phyloP scores from a whole-genome alignment of 2,329 filamentous ascomycete genomes.

The Ceratocystis ficicola region DNA sequence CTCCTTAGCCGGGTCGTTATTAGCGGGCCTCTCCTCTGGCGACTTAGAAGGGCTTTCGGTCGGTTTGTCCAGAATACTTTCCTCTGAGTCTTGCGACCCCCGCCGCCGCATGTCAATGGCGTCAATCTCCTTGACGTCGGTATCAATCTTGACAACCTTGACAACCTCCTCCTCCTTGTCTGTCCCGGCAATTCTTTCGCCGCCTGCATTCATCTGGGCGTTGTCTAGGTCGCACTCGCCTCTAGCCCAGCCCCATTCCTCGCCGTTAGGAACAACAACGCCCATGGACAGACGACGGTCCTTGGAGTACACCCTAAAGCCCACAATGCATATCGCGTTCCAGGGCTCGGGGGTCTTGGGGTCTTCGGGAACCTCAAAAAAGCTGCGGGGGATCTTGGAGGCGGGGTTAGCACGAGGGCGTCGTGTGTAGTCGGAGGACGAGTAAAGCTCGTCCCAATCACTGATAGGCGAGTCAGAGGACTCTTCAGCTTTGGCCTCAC shows the following conservation, averaged over 20 bases:
- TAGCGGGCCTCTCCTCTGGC: background rate
- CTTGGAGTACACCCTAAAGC: constrained; percentile 49
- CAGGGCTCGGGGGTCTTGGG: constrained; percentile 46
- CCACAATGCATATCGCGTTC: constrained; percentile 52
- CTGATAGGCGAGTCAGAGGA: constrained; percentile 49
- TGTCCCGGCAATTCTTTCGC: constrained; percentile 24
- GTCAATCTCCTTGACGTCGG: constrained; percentile 12
- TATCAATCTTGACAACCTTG: constrained; percentile 9
- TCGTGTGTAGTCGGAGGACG: constrained; percentile 44
- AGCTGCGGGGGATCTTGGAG: constrained; percentile 28
- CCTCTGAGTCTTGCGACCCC: constrained; percentile 27
- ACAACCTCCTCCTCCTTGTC: constrained; percentile 17
- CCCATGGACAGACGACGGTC: constrained; percentile 43
- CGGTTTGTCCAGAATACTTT: constrained; percentile 13
- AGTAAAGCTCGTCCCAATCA: constrained; percentile 49
- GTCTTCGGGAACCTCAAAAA: constrained; percentile 43
- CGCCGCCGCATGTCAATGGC: constrained; percentile 32
- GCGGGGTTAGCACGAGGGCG: constrained; percentile 35
- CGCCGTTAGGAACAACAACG: constrained; percentile 45
- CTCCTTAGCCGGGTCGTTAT: background rate
- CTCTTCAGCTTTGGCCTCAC: constrained; percentile 30
- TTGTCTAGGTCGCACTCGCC: constrained; percentile 45
- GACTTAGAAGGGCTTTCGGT: background rate
- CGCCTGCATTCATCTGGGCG: constrained; percentile 44
- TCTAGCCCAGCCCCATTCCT: constrained; percentile 46